Percentiles rank a stretch among this genome's conserved stretches.
These are phyloP conservation scores for Fraxinus cuspidata DNA, from an alignment of 257 asterid genomes.

Conservation along the genomic window DNA sequence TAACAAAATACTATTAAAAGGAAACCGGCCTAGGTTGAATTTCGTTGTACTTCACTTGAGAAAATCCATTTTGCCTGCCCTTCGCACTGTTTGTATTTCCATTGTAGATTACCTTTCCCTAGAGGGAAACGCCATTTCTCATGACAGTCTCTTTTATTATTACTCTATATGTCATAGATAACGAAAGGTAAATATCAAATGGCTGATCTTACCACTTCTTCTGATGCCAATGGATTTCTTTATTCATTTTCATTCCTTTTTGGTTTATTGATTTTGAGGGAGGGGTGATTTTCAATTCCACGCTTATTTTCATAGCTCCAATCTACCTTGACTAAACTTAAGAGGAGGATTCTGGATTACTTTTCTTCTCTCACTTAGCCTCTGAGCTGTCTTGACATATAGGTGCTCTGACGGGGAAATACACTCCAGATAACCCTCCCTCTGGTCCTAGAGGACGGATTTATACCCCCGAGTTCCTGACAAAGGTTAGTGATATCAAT, in stretches of 20 bases:
- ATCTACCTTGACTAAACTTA: no score
- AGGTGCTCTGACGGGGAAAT: slow-evolving; percentile 94
- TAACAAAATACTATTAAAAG: no score
- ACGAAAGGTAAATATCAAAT: no score
- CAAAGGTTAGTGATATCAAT: slow-evolving; percentile 45
- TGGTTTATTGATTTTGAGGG: neutral
- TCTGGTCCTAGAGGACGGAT: slow-evolving; percentile 87
- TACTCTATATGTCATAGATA: no score
- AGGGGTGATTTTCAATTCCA: neutral
- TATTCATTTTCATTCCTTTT: neutral
- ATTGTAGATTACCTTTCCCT: no score
- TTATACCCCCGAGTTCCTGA: slow-evolving; percentile 74
- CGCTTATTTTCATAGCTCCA: no score
- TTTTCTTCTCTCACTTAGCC: neutral
- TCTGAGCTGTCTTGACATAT: slow-evolving; percentile 28
- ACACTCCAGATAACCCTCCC: slow-evolving; percentile 76
- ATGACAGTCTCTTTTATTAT: no score
- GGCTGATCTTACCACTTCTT: neutral
- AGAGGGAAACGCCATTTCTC: neutral
- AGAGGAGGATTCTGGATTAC: no score
- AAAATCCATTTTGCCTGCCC: no score
- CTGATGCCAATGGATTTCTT: neutral
- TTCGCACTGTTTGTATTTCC: no score
- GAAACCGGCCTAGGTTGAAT: no score
- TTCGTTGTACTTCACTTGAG: no score